Percentiles rank a stretch among this genome's conserved stretches.
phyloP scores from a whole-genome alignment of 116 monocot genomes.

The Thalassia testudinum region DNA sequence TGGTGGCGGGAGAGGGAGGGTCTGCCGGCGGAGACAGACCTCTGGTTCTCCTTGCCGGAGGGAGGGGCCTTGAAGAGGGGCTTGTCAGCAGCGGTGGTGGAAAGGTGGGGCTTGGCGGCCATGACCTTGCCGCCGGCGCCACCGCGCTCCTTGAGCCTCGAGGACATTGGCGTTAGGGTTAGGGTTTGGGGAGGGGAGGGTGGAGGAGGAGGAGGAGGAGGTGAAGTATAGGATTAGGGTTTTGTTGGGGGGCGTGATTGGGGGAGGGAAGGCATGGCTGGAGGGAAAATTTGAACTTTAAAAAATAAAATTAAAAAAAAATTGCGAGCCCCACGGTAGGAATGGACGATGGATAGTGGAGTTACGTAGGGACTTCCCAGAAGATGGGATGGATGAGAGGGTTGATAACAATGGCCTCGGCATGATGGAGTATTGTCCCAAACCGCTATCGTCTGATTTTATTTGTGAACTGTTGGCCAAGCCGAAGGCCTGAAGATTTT shows the following conservation, averaged over 20 bases:
- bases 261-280: neutral
- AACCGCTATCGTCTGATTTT: too few relatives aligned
- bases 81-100: too few relatives aligned
- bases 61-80: constrained; percentile 1
- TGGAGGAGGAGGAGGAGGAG: neutral
- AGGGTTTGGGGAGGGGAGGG: neutral
- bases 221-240: neutral
- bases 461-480: too few relatives aligned
- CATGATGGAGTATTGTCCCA: too few relatives aligned
- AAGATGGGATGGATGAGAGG: too few relatives aligned
- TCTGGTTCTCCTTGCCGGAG: constrained; percentile 11
- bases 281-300: neutral
- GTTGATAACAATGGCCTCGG: too few relatives aligned
- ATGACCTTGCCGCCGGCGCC: constrained; percentile 47
- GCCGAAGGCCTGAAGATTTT: too few relatives aligned
- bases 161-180: constrained; percentile 21
- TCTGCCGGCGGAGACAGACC: constrained; percentile 2
- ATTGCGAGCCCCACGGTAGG: too few relatives aligned
- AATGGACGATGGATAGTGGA: too few relatives aligned
- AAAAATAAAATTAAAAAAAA: too few relatives aligned
- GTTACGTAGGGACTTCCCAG: too few relatives aligned
- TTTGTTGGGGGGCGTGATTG: neutral
- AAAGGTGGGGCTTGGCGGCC: constrained; percentile 5
- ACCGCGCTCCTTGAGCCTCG: constrained; percentile 53
- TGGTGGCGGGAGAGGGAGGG: neutral